Evolutionary conservation across 306 rosid species (phyloP).

Genomic region (Acacia acuminata): DNA sequence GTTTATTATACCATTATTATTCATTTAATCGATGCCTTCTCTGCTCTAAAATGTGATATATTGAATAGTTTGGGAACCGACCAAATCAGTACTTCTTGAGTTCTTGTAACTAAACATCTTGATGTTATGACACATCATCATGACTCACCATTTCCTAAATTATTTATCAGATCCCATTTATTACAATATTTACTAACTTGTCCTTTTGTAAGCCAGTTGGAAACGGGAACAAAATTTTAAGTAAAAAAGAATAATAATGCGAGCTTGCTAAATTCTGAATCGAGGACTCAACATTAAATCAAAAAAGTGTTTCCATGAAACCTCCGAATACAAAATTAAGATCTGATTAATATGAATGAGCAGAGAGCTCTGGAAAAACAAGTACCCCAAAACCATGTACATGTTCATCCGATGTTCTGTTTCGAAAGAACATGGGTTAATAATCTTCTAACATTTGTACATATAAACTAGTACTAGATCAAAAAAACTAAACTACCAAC

Average conservation of each 20-base stretch:
- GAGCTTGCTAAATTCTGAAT: background rate
- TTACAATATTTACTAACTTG: background rate
- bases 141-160: background rate
- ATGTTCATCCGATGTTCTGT: background rate
- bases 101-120: background rate
- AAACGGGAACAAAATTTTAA: background rate
- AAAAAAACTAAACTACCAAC: constrained; percentile 51
- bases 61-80: background rate
- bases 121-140: background rate
- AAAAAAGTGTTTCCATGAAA: background rate
- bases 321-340: background rate
- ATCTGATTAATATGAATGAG: background rate
- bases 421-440: constrained; percentile 5
- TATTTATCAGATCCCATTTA: background rate
- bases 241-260: background rate
- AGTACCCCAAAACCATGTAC: background rate
- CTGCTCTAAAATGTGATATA: background rate
- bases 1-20: background rate
- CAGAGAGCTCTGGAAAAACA: background rate
- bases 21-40: background rate
- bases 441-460: background rate
- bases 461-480: background rate
- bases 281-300: background rate
- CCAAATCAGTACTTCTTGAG: background rate
- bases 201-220: background rate